Evolutionary conservation across 2,329 filamentous ascomycete genomes (phyloP), one percentile per base, ranked within the genome.

Genomic region (Monosporascus sp.): DNA sequence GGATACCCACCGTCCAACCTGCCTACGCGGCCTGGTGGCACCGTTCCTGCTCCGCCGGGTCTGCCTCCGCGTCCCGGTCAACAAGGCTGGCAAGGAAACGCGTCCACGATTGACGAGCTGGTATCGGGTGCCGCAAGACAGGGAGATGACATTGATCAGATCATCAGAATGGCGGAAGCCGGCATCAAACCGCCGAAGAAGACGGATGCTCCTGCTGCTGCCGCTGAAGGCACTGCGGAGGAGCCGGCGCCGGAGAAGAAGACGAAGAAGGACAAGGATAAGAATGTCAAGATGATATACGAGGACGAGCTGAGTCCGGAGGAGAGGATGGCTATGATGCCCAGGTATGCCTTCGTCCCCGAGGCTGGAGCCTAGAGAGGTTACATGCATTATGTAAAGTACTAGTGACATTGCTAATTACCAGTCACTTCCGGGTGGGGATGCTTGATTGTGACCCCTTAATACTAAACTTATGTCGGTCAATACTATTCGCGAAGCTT

Each of bases 241-340:
- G 76, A 75, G 51, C 66, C 71, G 4, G 68, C 68, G 1, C 74
- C 72, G 49, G 85, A 88, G 68, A 88, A 85, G 74, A 83, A 83
- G 64, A 71, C 72, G 18, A 86, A 87, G 78, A 87, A 87, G 69
- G 78, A 83, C 55, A 87, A 85, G 57, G 79, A 83, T 60, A 82
- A 84, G 66, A 86, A 84, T 65, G 76, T 77, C 52, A 81, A 82
- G 68, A 85, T 96, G 81, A 78, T 96, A 31, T 96, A 94, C 73
- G 85, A 85, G 57, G 89, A 95, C 66, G 85, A 88, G 54, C 75
- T 85, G 64, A 94, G 89, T 64, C 89, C 90, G 2, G 92, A 97
- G 74, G 92, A 96, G 78, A 90, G 86, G 72, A 91, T 96, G 89
- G 87, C 90, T 27, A 73, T 76, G 66, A 74, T 94, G 74, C 78